Evolutionary conservation across 768 basidiomycete genomes (phyloP).

Genomic region (Naganishia onofrii): DNA sequence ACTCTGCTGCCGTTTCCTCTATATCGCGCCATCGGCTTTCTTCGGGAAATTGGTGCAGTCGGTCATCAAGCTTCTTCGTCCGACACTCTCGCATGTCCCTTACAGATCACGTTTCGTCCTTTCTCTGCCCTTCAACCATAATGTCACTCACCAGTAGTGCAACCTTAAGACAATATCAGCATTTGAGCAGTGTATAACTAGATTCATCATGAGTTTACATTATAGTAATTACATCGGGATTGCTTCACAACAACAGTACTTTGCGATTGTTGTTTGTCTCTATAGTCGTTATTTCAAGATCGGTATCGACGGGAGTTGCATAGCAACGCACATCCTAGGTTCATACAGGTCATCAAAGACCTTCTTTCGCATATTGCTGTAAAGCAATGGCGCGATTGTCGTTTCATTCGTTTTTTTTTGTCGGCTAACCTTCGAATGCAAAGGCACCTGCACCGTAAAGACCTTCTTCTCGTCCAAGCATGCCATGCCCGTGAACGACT

Average conservation of each 20-base stretch:
- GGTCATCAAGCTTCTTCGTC: too few species aligned
- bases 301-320: background rate
- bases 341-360: background rate
- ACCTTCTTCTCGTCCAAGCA: slow-evolving; percentile 89
- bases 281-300: slow-evolving; percentile 7
- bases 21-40: background rate
- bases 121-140: too few species aligned
- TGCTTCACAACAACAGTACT: background rate
- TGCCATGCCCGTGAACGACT: slow-evolving; percentile 83
- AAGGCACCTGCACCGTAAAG: slow-evolving; percentile 91
- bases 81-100: too few species aligned
- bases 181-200: background rate
- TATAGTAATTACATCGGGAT: background rate
- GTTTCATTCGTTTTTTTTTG: slow-evolving; percentile 34
- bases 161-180: too few species aligned
- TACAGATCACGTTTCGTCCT: too few species aligned
- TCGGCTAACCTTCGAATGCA: slow-evolving; percentile 74
- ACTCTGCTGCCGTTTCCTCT: background rate
- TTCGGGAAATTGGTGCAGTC: background rate
- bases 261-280: background rate
- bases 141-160: too few species aligned
- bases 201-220: background rate
- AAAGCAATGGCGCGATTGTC: background rate
- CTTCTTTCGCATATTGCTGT: background rate
- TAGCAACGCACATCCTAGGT: background rate